Evolutionary conservation across 805 yeast genomes (phyloP), one percentile per base, ranked within the genome.

Genomic region (Candida xyloterini): DNA sequence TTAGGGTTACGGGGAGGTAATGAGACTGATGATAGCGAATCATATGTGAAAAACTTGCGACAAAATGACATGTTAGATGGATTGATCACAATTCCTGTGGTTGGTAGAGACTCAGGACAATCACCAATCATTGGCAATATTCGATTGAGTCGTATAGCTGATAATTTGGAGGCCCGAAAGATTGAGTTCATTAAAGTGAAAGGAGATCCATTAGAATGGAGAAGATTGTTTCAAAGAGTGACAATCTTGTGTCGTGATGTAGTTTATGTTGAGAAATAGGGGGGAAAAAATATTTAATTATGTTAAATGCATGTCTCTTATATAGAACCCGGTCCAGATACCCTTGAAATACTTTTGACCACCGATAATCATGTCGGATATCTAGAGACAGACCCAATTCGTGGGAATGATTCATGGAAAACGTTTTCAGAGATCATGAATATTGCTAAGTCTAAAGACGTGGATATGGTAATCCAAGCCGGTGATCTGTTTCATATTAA

Each of bases 351-450:
- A 14, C 74, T 93, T 23, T 63, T 93, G 23, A 88, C 99, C 2
- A 89, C 98, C 1, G 99, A 93, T 56, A 93, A 93, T 57, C 99
- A 93, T 68, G 95, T 93, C 14, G 99, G 99, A 1, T 90, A 81
- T 59, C 79, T 79, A 43, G 99, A 93, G 57, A 76, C 75, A 27
- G 98, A 93, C 59, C 90, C 95, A 1, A 79, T 91, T 4, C 72
- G 95, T 13, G 95, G 96, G 1, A 84, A 84, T 52, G 99, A 93
- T 55, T 77, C 95, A 0, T 85, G 95, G 85, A 72, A 64, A 42
- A 85, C 96, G 0, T 91, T 93, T 53, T 78, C 84, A 39, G 99
- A 93, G 60, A 78, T 88, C 43, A 75, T 88, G 74, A 61, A 63
- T 46, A 57, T 89, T 2, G 97, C 96, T 7, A 68, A 68, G 45